These are phyloP conservation scores for Gossypium herbaceum DNA, from an alignment of 345 rosid genomes.

Conservation along the genomic window DNA sequence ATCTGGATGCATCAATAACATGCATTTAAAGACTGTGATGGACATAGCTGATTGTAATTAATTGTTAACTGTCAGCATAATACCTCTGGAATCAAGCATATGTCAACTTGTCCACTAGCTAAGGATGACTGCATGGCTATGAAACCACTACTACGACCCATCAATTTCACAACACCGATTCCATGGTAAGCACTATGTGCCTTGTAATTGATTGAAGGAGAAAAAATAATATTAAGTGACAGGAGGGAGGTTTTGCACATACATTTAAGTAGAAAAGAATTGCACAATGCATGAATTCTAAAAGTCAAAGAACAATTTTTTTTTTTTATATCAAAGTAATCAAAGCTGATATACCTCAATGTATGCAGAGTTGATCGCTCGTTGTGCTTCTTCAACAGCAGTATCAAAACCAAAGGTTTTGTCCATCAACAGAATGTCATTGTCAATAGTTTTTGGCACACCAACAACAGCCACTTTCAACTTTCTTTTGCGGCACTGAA, in stretches of 20 bases:
- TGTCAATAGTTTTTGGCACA: constrained; percentile 96
- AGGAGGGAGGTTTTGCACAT: constrained; percentile 11
- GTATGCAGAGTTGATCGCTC: constrained; percentile 96
- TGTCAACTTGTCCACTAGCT: constrained; percentile 96
- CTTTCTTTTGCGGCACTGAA: constrained; percentile 74
- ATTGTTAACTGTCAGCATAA: not conserved
- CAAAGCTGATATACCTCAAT: constrained; percentile 64
- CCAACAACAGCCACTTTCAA: constrained; percentile 88
- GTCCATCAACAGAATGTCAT: constrained; percentile 93
- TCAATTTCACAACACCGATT: constrained; percentile 85
- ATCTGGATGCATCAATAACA: not conserved
- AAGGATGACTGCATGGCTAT: constrained; percentile 98
- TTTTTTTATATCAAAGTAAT: not conserved
- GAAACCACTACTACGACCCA: constrained; percentile 98
- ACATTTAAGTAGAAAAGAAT: constrained; percentile 4
- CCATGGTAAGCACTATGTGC: constrained; percentile 99
- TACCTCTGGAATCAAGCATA: constrained; percentile 99
- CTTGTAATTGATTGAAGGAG: constrained; percentile 28
- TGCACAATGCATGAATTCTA: constrained; percentile 7
- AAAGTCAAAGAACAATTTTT: not conserved
- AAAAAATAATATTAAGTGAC: not conserved
- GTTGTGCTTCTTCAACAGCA: constrained; percentile 98
- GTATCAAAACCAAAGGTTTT: constrained; percentile 97
- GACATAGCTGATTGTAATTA: constrained; percentile 2
- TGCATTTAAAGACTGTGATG: constrained; percentile 1